Conservation (phyloP, 2,329 filamentous ascomycete species). For the Cladosporium halotolerans region DNA sequence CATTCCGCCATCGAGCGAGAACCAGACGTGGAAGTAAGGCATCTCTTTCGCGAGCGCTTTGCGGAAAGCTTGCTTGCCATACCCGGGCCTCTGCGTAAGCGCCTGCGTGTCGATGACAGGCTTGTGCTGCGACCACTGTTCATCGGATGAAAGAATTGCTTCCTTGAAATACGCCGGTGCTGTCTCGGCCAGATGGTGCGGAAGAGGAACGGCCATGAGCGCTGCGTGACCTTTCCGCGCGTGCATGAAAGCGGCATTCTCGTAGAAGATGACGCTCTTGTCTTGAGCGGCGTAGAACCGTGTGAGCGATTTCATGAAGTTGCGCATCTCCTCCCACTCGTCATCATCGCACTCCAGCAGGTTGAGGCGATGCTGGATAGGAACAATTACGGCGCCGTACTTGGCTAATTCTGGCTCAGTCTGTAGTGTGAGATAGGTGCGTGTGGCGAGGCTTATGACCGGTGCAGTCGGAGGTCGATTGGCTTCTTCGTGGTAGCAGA, state of each 20-base stretch:
- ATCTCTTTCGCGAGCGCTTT: conserved; percentile 83
- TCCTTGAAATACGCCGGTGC: conserved; percentile 94
- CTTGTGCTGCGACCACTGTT: conserved; percentile 92
- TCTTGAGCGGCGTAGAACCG: conserved; percentile 92
- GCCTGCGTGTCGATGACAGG: conserved; percentile 86
- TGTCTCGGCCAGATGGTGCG: conserved; percentile 83
- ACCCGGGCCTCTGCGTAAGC: conserved; percentile 52
- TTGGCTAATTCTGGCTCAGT: conserved; percentile 82
- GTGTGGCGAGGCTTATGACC: conserved; percentile 75
- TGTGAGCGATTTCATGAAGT: conserved; percentile 96
- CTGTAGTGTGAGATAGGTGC: conserved; percentile 80
- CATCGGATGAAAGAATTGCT: conserved; percentile 78
- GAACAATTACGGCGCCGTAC: conserved; percentile 81
- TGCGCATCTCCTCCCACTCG: conserved; percentile 97
- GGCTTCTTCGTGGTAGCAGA: conserved; percentile 87
- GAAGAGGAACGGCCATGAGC: conserved; percentile 79
- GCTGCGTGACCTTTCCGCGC: conserved; percentile 71
- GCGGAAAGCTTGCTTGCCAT: conserved; percentile 77
- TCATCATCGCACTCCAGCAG: conserved; percentile 97
- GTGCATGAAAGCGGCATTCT: conserved; percentile 80
- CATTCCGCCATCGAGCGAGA: conserved; percentile 81
- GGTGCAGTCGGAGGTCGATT: conserved; percentile 62
- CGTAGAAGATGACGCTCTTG: conserved; percentile 91
- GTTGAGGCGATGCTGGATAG: conserved; percentile 79
- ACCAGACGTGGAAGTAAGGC: conserved; percentile 99